Percentiles rank a stretch among this genome's conserved stretches.
These are phyloP conservation scores for Beauveria sp. DNA, from an alignment of 2,329 filamentous ascomycete species.

Conservation along the genomic window DNA sequence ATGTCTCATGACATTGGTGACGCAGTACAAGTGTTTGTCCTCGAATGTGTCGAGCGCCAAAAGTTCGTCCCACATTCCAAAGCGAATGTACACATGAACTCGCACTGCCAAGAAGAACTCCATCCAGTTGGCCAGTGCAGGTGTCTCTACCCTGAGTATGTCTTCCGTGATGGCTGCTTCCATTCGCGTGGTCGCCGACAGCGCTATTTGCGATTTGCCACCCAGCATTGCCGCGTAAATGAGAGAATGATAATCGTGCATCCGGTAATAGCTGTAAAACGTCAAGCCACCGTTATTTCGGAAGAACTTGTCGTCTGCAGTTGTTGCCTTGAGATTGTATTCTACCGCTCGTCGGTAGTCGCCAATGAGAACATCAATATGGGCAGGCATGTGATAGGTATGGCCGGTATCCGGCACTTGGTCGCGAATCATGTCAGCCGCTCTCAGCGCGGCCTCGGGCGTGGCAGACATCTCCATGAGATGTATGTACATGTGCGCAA, in stretches of 20 bases:
- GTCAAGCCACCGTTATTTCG: slow-evolving; percentile 52
- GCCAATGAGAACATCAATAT: slow-evolving; percentile 64
- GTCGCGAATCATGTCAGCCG: slow-evolving; percentile 54
- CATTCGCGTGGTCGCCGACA: slow-evolving; percentile 47
- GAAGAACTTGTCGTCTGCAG: slow-evolving; percentile 25
- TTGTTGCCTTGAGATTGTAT: slow-evolving; percentile 54
- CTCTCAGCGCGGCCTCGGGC: slow-evolving; percentile 52
- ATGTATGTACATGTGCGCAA: slow-evolving; percentile 64
- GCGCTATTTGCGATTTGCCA: slow-evolving; percentile 48
- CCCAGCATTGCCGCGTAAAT: slow-evolving; percentile 68
- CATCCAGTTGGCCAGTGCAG: too few relatives aligned
- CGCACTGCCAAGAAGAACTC: too few relatives aligned
- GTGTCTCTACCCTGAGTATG: too few relatives aligned
- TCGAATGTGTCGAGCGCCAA: too few relatives aligned
- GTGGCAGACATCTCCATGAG: slow-evolving; percentile 62
- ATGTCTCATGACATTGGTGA: too few relatives aligned
- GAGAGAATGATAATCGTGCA: slow-evolving; percentile 61
- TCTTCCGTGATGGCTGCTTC: slow-evolving; percentile 34
- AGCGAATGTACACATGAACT: too few relatives aligned
- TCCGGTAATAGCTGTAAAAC: slow-evolving; percentile 64
- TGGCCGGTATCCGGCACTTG: slow-evolving; percentile 55
- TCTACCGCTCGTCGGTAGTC: slow-evolving; percentile 58
- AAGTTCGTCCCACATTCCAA: too few relatives aligned
- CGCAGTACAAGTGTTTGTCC: too few relatives aligned
- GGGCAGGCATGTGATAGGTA: slow-evolving; percentile 65